Evolutionary conservation across 73 alveolate species (phyloP).

Genomic region (Paramecium bursaria): DNA sequence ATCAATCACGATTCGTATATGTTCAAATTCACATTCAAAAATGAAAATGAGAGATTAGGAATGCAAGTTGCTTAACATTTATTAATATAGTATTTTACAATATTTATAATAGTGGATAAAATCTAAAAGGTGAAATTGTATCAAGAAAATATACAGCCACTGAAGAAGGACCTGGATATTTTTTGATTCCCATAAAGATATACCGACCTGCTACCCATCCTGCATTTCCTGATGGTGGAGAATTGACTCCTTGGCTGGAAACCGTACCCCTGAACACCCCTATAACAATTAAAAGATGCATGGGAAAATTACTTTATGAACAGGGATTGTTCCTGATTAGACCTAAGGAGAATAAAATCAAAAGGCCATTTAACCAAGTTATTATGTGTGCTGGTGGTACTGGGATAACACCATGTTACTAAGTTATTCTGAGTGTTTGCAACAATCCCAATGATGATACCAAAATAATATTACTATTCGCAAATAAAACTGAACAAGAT

Average conservation of each 20-base stretch:
- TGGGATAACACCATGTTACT: constrained; percentile 85
- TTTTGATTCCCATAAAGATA: constrained; percentile 78
- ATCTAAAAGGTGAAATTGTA: constrained; percentile 75
- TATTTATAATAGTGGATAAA: constrained; percentile 70
- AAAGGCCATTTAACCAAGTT: constrained; percentile 34
- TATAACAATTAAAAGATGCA: constrained; percentile 42
- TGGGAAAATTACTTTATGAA: constrained; percentile 33
- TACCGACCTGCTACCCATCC: constrained; percentile 79
- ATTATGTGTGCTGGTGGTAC: constrained; percentile 88
- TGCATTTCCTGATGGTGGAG: constrained; percentile 87
- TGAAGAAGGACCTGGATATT: constrained; percentile 63
- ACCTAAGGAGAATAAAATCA: constrained; percentile 65
- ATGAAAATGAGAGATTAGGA: constrained; percentile 74
- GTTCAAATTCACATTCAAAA: constrained; percentile 77
- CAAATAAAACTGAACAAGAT: constrained; percentile 84
- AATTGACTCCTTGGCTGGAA: constrained; percentile 83
- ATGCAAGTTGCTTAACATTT: constrained; percentile 79
- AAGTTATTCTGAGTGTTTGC: constrained; percentile 73
- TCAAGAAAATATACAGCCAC: constrained; percentile 80
- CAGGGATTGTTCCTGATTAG: constrained; percentile 67
- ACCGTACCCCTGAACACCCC: constrained; percentile 30
- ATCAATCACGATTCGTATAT: constrained; percentile 71
- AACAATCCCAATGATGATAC: constrained; percentile 73
- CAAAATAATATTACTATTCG: constrained; percentile 71
- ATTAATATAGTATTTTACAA: constrained; percentile 52